phyloP scores from a whole-genome alignment of 2,329 filamentous ascomycete species.

The Gnomoniopsis smithogilvyi region DNA sequence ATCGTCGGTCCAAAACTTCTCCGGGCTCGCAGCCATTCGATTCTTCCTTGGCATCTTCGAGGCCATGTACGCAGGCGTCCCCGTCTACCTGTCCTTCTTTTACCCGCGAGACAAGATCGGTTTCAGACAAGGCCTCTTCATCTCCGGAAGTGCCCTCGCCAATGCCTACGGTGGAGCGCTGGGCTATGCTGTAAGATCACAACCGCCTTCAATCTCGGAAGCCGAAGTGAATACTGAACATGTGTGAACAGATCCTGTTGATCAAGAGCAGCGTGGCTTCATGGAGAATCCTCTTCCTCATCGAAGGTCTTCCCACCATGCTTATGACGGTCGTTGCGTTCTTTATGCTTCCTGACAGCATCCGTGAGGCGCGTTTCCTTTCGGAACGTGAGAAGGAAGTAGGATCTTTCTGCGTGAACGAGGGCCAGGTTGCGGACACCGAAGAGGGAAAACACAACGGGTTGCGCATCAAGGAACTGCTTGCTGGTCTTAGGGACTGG shows the following conservation, averaged over 20 bases:
- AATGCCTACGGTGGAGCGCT: conserved; percentile 37
- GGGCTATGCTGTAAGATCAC: conserved; percentile 26
- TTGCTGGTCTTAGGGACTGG: conserved; percentile 22
- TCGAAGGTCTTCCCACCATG: conserved; percentile 40
- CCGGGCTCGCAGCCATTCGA: conserved; percentile 37
- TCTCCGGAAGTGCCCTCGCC: conserved; percentile 37
- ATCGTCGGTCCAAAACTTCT: conserved; percentile 34
- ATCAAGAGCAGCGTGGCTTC: conserved; percentile 25
- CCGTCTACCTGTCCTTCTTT: conserved; percentile 50
- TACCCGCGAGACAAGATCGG: conserved; percentile 56
- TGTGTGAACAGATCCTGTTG: conserved; percentile 23
- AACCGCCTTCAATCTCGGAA: too few species aligned
- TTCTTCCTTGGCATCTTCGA: conserved; percentile 41
- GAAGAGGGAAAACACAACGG: conserved; percentile 18
- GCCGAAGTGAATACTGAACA: too few species aligned
- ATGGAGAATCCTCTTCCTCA: conserved; percentile 45
- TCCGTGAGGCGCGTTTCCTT: conserved; percentile 21
- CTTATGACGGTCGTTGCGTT: conserved; percentile 37
- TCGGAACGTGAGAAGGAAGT: conserved; percentile 34
- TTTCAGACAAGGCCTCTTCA: conserved; percentile 52
- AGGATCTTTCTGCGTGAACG: conserved; percentile 19
- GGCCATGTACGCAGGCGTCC: conserved; percentile 34
- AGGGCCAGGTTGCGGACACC: conserved; percentile 21
- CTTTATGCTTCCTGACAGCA: conserved; percentile 38
- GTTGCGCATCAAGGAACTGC: conserved; percentile 19